Evolutionary conservation across 208 protist species (phyloP).

Genomic region (Leishmania gerbilli): DNA sequence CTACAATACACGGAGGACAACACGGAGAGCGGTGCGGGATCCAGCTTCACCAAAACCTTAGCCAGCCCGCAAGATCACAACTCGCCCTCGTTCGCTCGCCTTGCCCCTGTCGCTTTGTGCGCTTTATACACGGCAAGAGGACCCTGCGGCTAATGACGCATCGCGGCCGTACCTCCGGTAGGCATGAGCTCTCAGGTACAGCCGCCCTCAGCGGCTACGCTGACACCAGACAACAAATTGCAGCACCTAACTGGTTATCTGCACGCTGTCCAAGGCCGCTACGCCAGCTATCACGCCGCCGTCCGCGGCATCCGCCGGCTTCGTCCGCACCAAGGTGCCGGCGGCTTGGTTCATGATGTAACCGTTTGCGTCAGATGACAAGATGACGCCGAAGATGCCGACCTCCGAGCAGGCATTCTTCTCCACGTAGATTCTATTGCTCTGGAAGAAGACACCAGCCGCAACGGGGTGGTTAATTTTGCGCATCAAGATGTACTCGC

Average conservation of each 20-base stretch:
- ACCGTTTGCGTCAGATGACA: constrained; percentile 38
- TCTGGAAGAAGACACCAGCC: constrained; percentile 58
- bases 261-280: constrained; percentile 88
- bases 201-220: neutral
- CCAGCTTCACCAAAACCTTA: neutral
- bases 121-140: neutral
- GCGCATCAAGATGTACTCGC: constrained; percentile 93
- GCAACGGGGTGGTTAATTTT: constrained; percentile 71
- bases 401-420: constrained; percentile 86
- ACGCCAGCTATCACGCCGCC: constrained; percentile 95
- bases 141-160: neutral
- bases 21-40: neutral
- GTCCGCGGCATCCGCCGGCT: constrained; percentile 88
- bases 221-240: neutral
- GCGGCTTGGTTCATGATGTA: constrained; percentile 57
- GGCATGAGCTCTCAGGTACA: neutral
- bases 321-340: constrained; percentile 93
- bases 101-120: too few relatives aligned
- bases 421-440: constrained; percentile 48
- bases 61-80: neutral
- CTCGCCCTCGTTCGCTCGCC: too few relatives aligned
- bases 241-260: constrained; percentile 9
- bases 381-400: constrained; percentile 84
- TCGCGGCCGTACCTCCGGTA: neutral
- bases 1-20: neutral